Conservation (phyloP, 2,329 filamentous ascomycete genomes). For the Thermoascus crustaceus region DNA sequence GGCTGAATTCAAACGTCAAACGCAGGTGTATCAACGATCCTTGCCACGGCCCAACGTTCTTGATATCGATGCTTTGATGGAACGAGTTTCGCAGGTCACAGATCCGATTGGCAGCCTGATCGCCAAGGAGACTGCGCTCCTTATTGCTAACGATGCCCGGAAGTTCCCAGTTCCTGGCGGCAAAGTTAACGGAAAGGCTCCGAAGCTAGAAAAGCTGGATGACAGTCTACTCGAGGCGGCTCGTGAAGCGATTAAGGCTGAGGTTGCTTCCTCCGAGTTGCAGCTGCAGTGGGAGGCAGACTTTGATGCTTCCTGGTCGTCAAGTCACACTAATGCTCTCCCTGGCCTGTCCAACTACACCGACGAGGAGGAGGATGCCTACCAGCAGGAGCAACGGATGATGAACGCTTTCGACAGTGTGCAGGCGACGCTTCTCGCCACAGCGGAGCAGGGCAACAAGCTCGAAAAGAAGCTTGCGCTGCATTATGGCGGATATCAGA, state of each 20-base stretch:
- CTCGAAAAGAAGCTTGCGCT: constrained; percentile 87
- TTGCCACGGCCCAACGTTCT: constrained; percentile 69
- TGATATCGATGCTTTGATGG: constrained; percentile 61
- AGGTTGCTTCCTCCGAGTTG: constrained; percentile 46
- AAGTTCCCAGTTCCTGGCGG: constrained; percentile 64
- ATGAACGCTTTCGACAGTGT: constrained; percentile 65
- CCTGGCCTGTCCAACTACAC: constrained; percentile 75
- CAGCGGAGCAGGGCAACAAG: constrained; percentile 74
- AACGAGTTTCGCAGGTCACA: constrained; percentile 50
- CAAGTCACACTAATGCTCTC: constrained; percentile 45
- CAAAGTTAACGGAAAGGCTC: constrained; percentile 55
- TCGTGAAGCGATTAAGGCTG: constrained; percentile 65
- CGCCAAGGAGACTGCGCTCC: constrained; percentile 64
- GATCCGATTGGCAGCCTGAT: constrained; percentile 63
- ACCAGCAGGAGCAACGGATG: constrained; percentile 51
- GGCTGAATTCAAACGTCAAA: constrained; percentile 70
- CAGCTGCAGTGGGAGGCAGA: constrained; percentile 43
- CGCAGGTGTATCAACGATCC: constrained; percentile 79
- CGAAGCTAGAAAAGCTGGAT: constrained; percentile 55
- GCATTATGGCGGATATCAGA: constrained; percentile 82
- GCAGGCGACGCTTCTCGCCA: constrained; percentile 63
- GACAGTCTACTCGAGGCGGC: constrained; percentile 68
- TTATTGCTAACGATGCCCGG: constrained; percentile 74
- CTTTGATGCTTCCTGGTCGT: constrained; percentile 46
- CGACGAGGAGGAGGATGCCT: constrained; percentile 61